phyloP scores from a whole-genome alignment of 306 rosid species.

The Cucurbita maxima region DNA sequence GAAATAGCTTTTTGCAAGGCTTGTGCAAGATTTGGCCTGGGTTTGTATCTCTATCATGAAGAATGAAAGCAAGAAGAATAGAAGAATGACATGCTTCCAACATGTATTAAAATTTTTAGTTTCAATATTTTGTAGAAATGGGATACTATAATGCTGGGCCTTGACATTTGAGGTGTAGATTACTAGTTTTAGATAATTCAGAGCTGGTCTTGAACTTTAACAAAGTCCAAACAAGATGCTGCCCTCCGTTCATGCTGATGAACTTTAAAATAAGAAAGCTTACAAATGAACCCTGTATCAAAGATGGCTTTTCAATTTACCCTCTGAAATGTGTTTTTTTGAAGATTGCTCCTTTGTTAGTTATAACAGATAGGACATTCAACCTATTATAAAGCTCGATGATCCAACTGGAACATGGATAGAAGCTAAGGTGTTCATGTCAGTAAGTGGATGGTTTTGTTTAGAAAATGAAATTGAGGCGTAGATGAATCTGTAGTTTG shows the following conservation, averaged over 20 bases:
- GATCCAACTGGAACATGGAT: background rate
- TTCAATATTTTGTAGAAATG: background rate
- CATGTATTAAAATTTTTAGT: background rate
- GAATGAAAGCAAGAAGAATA: conserved; percentile 21
- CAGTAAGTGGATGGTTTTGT: no score
- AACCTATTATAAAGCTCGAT: background rate
- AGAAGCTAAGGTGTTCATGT: no score
- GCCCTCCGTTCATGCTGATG: background rate
- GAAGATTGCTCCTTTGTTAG: background rate
- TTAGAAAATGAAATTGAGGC: no score
- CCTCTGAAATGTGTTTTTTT: background rate
- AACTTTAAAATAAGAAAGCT: background rate
- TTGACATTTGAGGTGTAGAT: background rate
- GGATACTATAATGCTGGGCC: background rate
- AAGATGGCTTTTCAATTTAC: background rate
- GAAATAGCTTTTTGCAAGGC: conserved; percentile 93
- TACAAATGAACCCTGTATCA: background rate
- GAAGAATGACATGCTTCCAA: background rate
- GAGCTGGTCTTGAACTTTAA: background rate
- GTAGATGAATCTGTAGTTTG: no score
- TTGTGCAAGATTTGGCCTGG: conserved; percentile 97
- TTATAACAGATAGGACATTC: no score
- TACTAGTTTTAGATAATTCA: background rate
- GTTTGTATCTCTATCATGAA: conserved; percentile 81
- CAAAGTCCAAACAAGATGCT: background rate